Percentiles rank a stretch among this genome's conserved stretches.
phyloP scores from a whole-genome alignment of 2,329 filamentous ascomycete genomes.

The Ascochyta rabiei region DNA sequence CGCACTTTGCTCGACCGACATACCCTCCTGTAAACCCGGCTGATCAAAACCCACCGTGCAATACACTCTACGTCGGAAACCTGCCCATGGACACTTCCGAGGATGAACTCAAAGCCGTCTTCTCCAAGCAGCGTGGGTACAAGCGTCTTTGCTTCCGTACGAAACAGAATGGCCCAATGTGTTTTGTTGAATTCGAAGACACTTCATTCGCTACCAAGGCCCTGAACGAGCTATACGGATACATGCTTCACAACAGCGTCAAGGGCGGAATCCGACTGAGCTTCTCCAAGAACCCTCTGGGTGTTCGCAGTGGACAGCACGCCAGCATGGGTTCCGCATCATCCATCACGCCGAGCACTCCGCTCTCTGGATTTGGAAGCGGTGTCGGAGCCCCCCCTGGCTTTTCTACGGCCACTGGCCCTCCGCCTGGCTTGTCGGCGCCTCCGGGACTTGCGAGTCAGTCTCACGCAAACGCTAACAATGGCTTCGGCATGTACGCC shows the following conservation, averaged over 20 bases:
- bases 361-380: slow-evolving; percentile 64
- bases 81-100: slow-evolving; percentile 90
- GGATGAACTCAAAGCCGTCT: slow-evolving; percentile 92
- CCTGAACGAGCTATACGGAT: slow-evolving; percentile 86
- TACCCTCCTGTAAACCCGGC: slow-evolving; percentile 91
- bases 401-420: slow-evolving; percentile 73
- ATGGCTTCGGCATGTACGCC: slow-evolving; percentile 46
- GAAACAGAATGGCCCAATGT: slow-evolving; percentile 96
- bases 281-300: slow-evolving; percentile 96
- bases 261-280: slow-evolving; percentile 95
- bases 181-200: slow-evolving; percentile 98
- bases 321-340: slow-evolving; percentile 59
- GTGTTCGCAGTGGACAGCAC: slow-evolving; percentile 79
- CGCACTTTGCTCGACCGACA: slow-evolving; percentile 67
- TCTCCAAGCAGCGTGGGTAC: slow-evolving; percentile 92
- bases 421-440: slow-evolving; percentile 78
- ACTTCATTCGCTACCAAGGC: slow-evolving; percentile 90
- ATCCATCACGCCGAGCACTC: slow-evolving; percentile 57
- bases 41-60: slow-evolving; percentile 96
- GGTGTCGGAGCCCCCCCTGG: slow-evolving; percentile 60
- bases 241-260: slow-evolving; percentile 84
- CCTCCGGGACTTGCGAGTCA: slow-evolving; percentile 70
- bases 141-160: slow-evolving; percentile 94
- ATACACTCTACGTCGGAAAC: slow-evolving; percentile 98
- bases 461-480: slow-evolving; percentile 37